Base-by-base conservation (phyloP, 805 yeast genomes). In the Starmerella floricola region DNA sequence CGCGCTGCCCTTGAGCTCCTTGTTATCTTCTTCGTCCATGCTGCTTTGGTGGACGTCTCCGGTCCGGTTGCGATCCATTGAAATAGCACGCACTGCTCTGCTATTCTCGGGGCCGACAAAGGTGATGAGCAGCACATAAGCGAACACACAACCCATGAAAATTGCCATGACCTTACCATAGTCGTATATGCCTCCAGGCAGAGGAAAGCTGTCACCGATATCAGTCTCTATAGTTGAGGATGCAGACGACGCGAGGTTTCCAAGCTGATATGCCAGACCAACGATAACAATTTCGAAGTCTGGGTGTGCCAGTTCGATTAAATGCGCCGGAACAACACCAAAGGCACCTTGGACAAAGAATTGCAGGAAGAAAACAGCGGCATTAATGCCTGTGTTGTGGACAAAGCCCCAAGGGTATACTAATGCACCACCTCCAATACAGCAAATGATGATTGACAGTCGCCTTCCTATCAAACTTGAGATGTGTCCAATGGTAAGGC, bases 81-180 rank as follows among this genome's bases (percentile, higher is more conserved):
- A 13, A 12, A 45, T 41, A 1, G 45, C 42, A 8, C 43, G 32
- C 8, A 37, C 38, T 4, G 45, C 48, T 16, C 33, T 28, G 35
- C 45, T 41, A 28, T 45, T 45, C 58, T 76, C 82, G 4, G 81
- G 82, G 3, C 84, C 85, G 13, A 72, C 49, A 40, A 74, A 55
- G 10, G 69, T 58, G 45, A 71, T 60, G 23, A 74, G 39, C 16
- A 75, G 50, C 39, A 74, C 58, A 53, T 65, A 74, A 8, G 65
- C 74, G 55, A 74, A 73, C 34, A 76, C 82, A 43, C 78, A 73
- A 20, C 78, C 81, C 68, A 75, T 74, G 55, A 78, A 73, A 38
- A 76, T 74, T 27, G 77, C 69, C 84, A 78, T 78, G 38, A 76
- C 82, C 52, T 70, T 72, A n/a, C 78, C 79, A 58, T 79, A 80